Base-by-base conservation (phyloP, 192 early-diverging fungal species). In the Backusella tarrabulga region DNA sequence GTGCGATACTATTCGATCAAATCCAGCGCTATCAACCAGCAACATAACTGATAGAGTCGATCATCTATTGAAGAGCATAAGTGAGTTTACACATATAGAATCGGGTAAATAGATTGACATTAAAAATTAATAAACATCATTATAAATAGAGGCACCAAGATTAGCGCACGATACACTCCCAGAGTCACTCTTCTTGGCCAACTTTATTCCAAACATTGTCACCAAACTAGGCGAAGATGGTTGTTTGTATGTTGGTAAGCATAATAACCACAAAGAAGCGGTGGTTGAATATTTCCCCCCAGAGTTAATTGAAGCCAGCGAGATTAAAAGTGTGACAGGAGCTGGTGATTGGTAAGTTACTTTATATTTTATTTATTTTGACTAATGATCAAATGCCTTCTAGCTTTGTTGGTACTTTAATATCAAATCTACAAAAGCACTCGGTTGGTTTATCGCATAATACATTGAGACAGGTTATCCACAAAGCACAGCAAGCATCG, bases 151-250 rank as follows among this genome's bases (percentile, higher is more conserved):
- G 38, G 46, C 46, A 34, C 77, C 82, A 38, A 3, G 29, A 23
- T 66, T 72, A 1, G 79, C 74, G 12, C 36, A 54, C 1, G 54
- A 54, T 9, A 46, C 38, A 8, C 72, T 84, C 19, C 72, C 77
- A 7, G 36, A 82, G 72, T 82, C 86, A 19, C 40, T 85, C 71
- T 35, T 76, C 78, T 77, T 91, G 46, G 75, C 88, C 72, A 46
- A 68, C 67, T 76, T 88, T 44, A 88, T 93, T 34, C 88, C 87
- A 1, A 83, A 83, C 4, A 76, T 92, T 29, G 71, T 94, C 44
- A 85, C 93, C 74, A 97, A 94, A 73, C 79, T 93, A 7, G 95
- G 95, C 15, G 68, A 86, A 7, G 78, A 90, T 19, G 95, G 95
- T 69, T 77, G 83, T 78, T 56, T 87, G 67, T 83, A 70, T 80